Percentiles rank a stretch among this genome's conserved stretches.
Evolutionary conservation across 2,329 filamentous ascomycete genomes (phyloP).

Genomic region (Talaromyces albobiverticillius): DNA sequence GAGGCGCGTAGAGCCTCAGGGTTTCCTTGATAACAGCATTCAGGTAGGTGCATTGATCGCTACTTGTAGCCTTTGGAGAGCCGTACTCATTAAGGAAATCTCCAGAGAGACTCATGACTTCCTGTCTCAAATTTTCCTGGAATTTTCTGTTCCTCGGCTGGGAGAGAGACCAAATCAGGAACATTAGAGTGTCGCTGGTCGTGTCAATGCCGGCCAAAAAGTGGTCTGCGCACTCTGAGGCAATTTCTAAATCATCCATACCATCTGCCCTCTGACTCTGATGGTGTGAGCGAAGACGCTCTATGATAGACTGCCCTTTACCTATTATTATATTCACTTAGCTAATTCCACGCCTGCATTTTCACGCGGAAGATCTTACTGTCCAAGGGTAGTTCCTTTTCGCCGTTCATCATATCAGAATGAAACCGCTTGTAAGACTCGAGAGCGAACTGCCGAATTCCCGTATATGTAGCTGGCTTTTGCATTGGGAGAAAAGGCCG

Average conservation of each 20-base stretch:
- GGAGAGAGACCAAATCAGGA: background rate
- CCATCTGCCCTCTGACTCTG: constrained; percentile 22
- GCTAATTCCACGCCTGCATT: too few species aligned
- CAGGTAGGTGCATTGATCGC: background rate
- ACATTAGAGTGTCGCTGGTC: constrained; percentile 42
- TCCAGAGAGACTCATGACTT: background rate
- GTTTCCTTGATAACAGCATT: background rate
- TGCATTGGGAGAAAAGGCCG: constrained; percentile 47
- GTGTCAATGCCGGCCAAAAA: constrained; percentile 55
- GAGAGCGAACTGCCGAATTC: constrained; percentile 46
- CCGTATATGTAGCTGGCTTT: constrained; percentile 51
- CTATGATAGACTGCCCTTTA: too few species aligned
- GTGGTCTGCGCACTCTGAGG: constrained; percentile 54
- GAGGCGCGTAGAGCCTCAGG: background rate
- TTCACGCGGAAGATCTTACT: too few species aligned
- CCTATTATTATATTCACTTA: too few species aligned
- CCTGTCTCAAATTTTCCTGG: background rate
- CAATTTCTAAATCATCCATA: constrained; percentile 48
- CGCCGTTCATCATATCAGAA: too few species aligned
- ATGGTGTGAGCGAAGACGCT: constrained; percentile 33
- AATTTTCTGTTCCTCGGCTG: background rate
- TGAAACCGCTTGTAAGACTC: too few species aligned
- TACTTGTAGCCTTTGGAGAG: background rate
- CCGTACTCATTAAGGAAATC: background rate
- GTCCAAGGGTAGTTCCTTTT: too few species aligned